Evolutionary conservation across 1,284 basidiomycete species (phyloP).

Genomic region (Apiotrichum sp.): DNA sequence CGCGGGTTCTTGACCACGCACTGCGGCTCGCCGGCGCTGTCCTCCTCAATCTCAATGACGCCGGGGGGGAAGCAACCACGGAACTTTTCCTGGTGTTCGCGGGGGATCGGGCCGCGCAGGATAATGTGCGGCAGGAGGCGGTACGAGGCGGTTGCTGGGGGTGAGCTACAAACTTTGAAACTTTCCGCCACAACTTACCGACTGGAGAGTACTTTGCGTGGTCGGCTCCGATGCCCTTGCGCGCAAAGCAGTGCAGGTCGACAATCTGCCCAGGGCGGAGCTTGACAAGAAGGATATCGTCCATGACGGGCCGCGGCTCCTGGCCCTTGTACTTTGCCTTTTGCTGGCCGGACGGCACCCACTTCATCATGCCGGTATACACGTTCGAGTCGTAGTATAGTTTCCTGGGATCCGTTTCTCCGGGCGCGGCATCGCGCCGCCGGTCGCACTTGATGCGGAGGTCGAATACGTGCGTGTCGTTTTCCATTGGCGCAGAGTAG

Average conservation of each 20-base stretch:
- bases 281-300: constrained; percentile 89
- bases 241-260: constrained; percentile 75
- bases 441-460: constrained; percentile 68
- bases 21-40: constrained; percentile 49
- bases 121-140: constrained; percentile 83
- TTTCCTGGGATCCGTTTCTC: constrained; percentile 58
- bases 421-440: constrained; percentile 52
- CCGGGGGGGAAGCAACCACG: constrained; percentile 81
- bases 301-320: constrained; percentile 52
- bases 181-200: constrained; percentile 53
- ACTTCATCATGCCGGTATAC: constrained; percentile 70
- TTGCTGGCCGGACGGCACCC: constrained; percentile 86
- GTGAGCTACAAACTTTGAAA: not conserved
- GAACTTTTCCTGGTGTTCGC: constrained; percentile 66
- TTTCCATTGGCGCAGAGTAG: constrained; percentile 62
- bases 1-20: constrained; percentile 58
- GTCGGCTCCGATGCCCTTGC: constrained; percentile 87
- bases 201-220: constrained; percentile 99
- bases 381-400: constrained; percentile 64
- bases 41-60: constrained; percentile 65
- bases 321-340: constrained; percentile 43
- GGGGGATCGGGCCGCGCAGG: constrained; percentile 62
- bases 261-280: constrained; percentile 72
- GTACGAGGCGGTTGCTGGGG: constrained; percentile 84
- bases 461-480: constrained; percentile 87